A percentile compares a stretch with the other conserved stretches of the same genome.
phyloP scores from a whole-genome alignment of 345 rosid species.

The Pugionium dolabratum region DNA sequence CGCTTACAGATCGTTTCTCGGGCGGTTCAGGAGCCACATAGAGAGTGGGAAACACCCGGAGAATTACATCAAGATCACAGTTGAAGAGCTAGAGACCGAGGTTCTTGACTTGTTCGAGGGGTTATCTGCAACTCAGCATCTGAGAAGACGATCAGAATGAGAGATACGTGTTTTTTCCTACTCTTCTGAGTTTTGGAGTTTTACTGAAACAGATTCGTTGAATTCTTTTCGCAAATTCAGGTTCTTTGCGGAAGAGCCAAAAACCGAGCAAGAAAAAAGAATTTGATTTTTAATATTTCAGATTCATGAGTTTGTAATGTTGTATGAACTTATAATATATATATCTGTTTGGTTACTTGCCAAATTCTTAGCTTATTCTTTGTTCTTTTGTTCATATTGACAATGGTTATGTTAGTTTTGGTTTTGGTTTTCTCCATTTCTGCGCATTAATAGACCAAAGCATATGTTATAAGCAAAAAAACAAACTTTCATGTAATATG shows the following conservation, averaged over 20 bases:
- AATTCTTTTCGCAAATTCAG: conserved; percentile 34
- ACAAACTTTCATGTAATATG: no score
- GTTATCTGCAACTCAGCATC: conserved; percentile 69
- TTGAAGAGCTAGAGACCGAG: conserved; percentile 82
- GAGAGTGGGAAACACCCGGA: conserved; percentile 96
- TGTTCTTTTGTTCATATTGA: no score
- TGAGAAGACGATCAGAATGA: conserved; percentile 75
- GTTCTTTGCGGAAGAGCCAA: no score
- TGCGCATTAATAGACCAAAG: neutral
- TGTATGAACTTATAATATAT: conserved; percentile 27
- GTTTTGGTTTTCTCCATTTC: neutral
- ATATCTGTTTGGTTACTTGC: conserved; percentile 39
- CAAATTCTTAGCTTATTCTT: conserved; percentile 22
- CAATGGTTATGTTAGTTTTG: conserved; percentile 10
- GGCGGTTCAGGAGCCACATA: conserved; percentile 87
- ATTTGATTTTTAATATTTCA: conserved; percentile 22
- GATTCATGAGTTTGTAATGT: conserved; percentile 38
- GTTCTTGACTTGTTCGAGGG: conserved; percentile 98
- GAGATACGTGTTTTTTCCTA: no score
- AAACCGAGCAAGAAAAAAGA: no score
- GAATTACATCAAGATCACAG: conserved; percentile 88
- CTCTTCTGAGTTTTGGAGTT: no score
- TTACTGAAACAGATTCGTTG: conserved; percentile 42
- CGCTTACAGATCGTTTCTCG: conserved; percentile 89
- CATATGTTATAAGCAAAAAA: neutral